A percentile compares a stretch with the other conserved stretches of the same genome.
These are phyloP conservation scores for Neopestalotiopsis clavispora DNA, from an alignment of 2,329 filamentous ascomycete species.

Conservation along the genomic window DNA sequence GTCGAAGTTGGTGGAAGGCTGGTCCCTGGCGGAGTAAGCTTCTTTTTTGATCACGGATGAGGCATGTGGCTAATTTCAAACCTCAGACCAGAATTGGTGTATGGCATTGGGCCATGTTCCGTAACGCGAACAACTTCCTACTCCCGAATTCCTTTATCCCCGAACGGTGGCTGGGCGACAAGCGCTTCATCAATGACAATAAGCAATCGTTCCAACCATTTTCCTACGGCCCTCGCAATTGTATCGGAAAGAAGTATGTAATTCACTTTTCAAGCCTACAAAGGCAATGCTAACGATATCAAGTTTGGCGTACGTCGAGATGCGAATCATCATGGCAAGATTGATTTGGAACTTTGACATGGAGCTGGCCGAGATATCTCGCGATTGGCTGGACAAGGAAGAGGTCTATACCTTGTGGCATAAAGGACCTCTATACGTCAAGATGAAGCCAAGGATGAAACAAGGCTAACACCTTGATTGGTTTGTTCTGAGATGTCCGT, in stretches of 20 bases:
- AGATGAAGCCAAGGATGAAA: no score
- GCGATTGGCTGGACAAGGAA: background rate
- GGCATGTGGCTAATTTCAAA: background rate
- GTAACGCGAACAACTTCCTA: background rate
- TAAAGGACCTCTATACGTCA: background rate
- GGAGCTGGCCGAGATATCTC: background rate
- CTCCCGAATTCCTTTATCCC: background rate
- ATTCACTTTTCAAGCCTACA: no score
- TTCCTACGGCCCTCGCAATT: conserved; percentile 17
- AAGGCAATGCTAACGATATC: no score
- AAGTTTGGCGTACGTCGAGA: background rate
- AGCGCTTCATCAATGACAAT: background rate
- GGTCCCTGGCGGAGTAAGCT: background rate
- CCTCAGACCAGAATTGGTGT: background rate
- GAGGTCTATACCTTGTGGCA: background rate
- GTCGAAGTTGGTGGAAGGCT: background rate
- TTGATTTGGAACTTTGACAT: conserved; percentile 8
- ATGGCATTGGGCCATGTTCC: background rate
- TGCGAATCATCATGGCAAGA: background rate
- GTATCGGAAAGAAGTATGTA: conserved; percentile 9
- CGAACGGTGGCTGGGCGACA: conserved; percentile 11
- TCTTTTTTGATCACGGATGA: background rate
- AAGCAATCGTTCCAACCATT: conserved; percentile 22
- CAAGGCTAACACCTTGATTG: no score
- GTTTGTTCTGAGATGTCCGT: no score